Evolutionary conservation across 208 protist genomes (phyloP).

Genomic region (Polymyxa betae): DNA sequence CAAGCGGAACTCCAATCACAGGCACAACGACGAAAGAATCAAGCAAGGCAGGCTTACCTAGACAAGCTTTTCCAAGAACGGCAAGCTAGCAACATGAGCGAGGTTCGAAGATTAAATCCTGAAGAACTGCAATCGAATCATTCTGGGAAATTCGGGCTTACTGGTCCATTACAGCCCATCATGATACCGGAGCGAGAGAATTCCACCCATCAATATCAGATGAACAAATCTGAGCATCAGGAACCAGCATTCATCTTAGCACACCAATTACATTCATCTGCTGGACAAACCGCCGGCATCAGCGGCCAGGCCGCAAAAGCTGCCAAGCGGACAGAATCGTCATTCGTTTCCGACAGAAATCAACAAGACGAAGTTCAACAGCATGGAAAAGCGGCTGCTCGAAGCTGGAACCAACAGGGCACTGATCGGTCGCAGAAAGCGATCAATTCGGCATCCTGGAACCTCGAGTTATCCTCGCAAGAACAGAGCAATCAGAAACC

Average conservation of each 20-base stretch:
- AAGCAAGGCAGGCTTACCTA: not conserved
- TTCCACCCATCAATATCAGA: no score
- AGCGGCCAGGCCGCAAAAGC: no score
- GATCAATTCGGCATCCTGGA: no score
- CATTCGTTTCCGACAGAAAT: no score
- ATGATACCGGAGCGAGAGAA: not conserved
- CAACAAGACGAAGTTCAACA: no score
- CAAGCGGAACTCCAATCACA: not conserved
- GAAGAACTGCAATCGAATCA: not conserved
- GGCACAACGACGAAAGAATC: not conserved
- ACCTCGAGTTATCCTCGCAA: no score
- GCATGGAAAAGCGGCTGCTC: no score
- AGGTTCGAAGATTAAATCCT: not conserved
- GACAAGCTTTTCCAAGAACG: not conserved
- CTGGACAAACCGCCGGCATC: no score
- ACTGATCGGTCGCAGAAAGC: no score
- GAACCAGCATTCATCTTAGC: not conserved
- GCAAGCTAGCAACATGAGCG: not conserved
- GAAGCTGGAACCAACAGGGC: no score
- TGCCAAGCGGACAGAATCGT: no score
- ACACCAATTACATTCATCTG: not conserved
- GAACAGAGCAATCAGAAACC: no score
- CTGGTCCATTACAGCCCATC: not conserved
- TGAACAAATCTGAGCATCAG: not conserved
- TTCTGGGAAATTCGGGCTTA: not conserved